Evolutionary conservation across 345 rosid species (phyloP).

Genomic region (Diplotaxis tenuifolia): DNA sequence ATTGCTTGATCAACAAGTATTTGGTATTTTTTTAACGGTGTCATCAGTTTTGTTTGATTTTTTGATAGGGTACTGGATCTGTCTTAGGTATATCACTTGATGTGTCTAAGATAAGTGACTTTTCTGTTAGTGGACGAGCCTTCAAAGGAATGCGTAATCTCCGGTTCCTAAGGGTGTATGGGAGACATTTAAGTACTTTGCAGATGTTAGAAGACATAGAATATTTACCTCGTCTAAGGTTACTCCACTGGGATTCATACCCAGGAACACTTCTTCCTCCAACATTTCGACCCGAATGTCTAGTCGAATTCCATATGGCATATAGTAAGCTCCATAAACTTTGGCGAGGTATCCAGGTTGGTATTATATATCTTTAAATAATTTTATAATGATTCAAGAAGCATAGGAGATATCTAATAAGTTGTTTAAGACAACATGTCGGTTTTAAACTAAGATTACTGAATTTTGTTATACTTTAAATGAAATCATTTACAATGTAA

Average conservation of each 20-base stretch:
- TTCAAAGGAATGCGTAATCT: constrained; percentile 34
- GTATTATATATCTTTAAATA: not conserved
- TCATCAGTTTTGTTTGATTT: not conserved
- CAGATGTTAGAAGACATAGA: constrained; percentile 4
- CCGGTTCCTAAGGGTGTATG: constrained; percentile 17
- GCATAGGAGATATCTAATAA: not conserved
- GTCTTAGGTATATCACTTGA: constrained; percentile 31
- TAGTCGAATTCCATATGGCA: constrained; percentile 8
- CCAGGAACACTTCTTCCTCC: constrained; percentile 21
- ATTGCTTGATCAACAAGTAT: not conserved
- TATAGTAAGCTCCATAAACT: constrained; percentile 20
- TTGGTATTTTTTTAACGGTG: not conserved
- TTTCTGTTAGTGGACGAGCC: constrained; percentile 2
- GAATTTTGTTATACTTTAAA: not conserved
- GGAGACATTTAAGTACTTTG: not conserved
- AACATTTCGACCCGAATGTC: constrained; percentile 2
- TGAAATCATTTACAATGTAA: not conserved
- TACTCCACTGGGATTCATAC: constrained; percentile 13
- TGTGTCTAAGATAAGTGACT: not conserved
- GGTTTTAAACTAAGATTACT: not conserved
- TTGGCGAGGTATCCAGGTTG: constrained; percentile 33
- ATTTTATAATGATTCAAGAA: not conserved
- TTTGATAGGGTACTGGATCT: constrained; percentile 28
- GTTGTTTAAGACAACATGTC: not conserved
- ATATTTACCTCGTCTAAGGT: constrained; percentile 8